Evolutionary conservation across 805 yeast genomes (phyloP).

Genomic region (Zygosaccharomyces bailii): DNA sequence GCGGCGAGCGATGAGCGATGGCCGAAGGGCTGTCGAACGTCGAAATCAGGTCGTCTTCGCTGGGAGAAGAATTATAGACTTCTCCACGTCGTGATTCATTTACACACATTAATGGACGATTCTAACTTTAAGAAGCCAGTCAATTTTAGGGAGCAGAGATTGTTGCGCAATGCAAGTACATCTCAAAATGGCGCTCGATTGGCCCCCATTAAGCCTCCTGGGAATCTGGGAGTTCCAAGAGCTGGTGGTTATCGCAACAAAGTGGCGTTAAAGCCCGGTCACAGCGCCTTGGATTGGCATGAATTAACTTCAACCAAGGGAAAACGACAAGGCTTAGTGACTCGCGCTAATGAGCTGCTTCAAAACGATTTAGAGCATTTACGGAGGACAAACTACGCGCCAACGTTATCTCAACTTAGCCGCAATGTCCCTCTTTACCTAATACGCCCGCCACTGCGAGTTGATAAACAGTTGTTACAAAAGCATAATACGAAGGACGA

Average conservation of each 20-base stretch:
- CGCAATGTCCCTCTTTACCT: slow-evolving; percentile 21
- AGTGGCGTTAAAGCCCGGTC: slow-evolving; percentile 38
- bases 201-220: slow-evolving; percentile 11
- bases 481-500: slow-evolving; percentile 60
- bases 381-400: slow-evolving; percentile 20
- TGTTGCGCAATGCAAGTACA: slow-evolving; percentile 5
- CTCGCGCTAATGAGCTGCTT: slow-evolving; percentile 19
- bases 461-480: slow-evolving; percentile 55
- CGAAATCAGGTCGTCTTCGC: neutral
- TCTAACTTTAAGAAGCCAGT: slow-evolving; percentile 6
- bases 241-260: slow-evolving; percentile 28
- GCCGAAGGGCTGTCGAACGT: neutral
- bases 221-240: slow-evolving; percentile 23
- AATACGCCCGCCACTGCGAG: slow-evolving; percentile 45
- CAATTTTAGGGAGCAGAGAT: slow-evolving; percentile 3
- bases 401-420: slow-evolving; percentile 16
- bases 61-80: too few relatives aligned
- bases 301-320: slow-evolving; percentile 20
- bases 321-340: slow-evolving; percentile 19
- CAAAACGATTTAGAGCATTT: slow-evolving; percentile 14
- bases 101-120: neutral
- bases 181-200: slow-evolving; percentile 1
- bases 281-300: slow-evolving; percentile 35
- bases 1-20: neutral
- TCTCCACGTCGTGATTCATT: too few relatives aligned